Conservation (phyloP, 2,329 filamentous ascomycete genomes). For the Fusarium avenaceum region DNA sequence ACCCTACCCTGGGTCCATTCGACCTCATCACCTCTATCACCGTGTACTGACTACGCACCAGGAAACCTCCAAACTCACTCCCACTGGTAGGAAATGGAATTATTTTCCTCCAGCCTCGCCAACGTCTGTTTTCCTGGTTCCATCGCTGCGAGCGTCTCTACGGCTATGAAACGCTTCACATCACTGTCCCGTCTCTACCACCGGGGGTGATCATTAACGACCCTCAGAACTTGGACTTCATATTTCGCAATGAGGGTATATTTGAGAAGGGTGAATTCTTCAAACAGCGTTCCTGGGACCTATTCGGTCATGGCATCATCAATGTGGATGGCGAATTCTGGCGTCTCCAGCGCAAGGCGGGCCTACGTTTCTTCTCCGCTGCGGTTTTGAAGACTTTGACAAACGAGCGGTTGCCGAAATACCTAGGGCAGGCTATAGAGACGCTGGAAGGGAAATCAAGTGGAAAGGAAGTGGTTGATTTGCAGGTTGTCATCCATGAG, state of each 20-base stretch:
- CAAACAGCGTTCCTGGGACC: slow-evolving; percentile 69
- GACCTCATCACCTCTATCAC: background rate
- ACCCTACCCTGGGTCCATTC: slow-evolving; percentile 6
- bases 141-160: slow-evolving; percentile 68
- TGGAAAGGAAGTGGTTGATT: slow-evolving; percentile 59
- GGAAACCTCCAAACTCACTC: slow-evolving; percentile 64
- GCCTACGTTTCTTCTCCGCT: slow-evolving; percentile 69
- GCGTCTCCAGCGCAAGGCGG: slow-evolving; percentile 73
- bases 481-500: slow-evolving; percentile 73
- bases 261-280: slow-evolving; percentile 75
- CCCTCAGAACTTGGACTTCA: slow-evolving; percentile 72
- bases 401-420: slow-evolving; percentile 68
- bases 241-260: slow-evolving; percentile 71
- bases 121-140: slow-evolving; percentile 74
- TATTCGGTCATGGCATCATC: slow-evolving; percentile 76
- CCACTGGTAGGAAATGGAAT: slow-evolving; percentile 73
- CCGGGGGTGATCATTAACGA: slow-evolving; percentile 74
- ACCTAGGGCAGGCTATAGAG: slow-evolving; percentile 60
- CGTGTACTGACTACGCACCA: slow-evolving; percentile 35
- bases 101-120: slow-evolving; percentile 70
- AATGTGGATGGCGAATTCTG: slow-evolving; percentile 75
- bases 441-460: slow-evolving; percentile 54
- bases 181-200: slow-evolving; percentile 72
- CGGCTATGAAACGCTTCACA: slow-evolving; percentile 72
- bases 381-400: slow-evolving; percentile 70